These are phyloP conservation scores for Corallochytrium limacisporum DNA, from an alignment of 78 protist genomes.

Conservation along the genomic window DNA sequence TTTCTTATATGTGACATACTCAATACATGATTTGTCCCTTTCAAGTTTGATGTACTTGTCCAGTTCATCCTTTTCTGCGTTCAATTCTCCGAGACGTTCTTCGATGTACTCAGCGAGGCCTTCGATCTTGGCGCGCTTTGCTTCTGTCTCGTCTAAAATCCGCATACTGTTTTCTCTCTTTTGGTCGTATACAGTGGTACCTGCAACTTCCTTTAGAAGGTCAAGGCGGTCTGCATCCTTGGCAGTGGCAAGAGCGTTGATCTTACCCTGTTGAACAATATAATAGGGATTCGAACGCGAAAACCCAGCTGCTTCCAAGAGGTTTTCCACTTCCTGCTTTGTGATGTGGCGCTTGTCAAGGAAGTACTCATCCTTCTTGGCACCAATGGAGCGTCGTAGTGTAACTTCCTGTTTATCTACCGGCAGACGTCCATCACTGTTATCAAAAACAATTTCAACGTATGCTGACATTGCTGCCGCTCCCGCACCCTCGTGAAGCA, in stretches of 20 bases:
- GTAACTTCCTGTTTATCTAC: constrained; percentile 68
- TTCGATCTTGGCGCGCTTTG: constrained; percentile 31
- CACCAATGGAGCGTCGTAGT: constrained; percentile 64
- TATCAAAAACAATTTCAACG: constrained; percentile 89
- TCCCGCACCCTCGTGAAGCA: constrained; percentile 65
- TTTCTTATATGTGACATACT: not conserved
- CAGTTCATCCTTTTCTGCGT: constrained; percentile 6
- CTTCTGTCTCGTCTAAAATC: constrained; percentile 46
- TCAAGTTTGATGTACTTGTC: not conserved
- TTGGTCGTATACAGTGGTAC: constrained; percentile 89
- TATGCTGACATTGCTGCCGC: constrained; percentile 52
- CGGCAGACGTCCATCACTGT: constrained; percentile 78
- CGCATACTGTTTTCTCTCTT: constrained; percentile 45
- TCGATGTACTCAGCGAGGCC: constrained; percentile 41
- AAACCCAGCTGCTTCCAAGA: constrained; percentile 94
- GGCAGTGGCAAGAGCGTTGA: constrained; percentile 61
- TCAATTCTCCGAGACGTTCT: constrained; percentile 49
- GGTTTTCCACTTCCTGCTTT: constrained; percentile 55
- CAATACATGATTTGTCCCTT: not conserved
- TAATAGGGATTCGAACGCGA: constrained; percentile 91
- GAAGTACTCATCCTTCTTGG: constrained; percentile 82
- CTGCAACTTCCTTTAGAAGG: constrained; percentile 92
- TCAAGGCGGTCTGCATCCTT: constrained; percentile 70
- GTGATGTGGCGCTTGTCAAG: constrained; percentile 52
- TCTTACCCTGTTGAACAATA: constrained; percentile 96